These are phyloP conservation scores for Centaurea solstitialis DNA, from an alignment of 129 eudicot species.

Conservation along the genomic window DNA sequence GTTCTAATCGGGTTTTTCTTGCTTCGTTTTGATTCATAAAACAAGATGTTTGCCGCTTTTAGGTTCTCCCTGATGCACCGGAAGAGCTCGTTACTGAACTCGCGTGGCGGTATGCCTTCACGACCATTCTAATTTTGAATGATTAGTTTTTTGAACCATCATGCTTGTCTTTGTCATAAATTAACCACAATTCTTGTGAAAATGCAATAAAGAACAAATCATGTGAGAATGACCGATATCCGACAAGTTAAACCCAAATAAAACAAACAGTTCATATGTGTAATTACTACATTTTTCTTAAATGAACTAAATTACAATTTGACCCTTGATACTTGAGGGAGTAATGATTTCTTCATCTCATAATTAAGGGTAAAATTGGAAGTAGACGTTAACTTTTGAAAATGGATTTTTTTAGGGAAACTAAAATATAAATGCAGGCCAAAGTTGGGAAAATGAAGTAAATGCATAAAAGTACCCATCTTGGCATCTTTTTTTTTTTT, in stretches of 20 bases:
- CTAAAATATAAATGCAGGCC: not conserved
- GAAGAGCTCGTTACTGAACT: slow-evolving; percentile 92
- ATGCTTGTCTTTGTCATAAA: not conserved
- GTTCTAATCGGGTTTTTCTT: not conserved
- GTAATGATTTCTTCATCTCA: not conserved
- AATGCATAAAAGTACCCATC: not conserved
- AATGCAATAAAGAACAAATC: not conserved
- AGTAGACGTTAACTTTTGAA: not conserved
- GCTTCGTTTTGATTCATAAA: not conserved
- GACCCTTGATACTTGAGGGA: not conserved
- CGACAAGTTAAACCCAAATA: not conserved
- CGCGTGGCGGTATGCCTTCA: slow-evolving; percentile 78
- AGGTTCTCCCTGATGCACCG: slow-evolving; percentile 98
- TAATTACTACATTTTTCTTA: too few species aligned
- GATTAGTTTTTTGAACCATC: not conserved
- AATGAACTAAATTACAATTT: too few species aligned
- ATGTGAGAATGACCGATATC: not conserved
- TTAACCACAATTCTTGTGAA: slow-evolving; percentile 4
- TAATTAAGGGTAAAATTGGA: not conserved
- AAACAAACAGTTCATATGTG: not conserved
- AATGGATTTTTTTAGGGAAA: not conserved
- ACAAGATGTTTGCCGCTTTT: not conserved
- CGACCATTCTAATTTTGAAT: slow-evolving; percentile 5
- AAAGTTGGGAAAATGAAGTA: too few species aligned
- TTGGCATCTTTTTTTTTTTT: not conserved